Conservation (phyloP, 2,329 filamentous ascomycete genomes). For the Chaetomium globosum region DNA sequence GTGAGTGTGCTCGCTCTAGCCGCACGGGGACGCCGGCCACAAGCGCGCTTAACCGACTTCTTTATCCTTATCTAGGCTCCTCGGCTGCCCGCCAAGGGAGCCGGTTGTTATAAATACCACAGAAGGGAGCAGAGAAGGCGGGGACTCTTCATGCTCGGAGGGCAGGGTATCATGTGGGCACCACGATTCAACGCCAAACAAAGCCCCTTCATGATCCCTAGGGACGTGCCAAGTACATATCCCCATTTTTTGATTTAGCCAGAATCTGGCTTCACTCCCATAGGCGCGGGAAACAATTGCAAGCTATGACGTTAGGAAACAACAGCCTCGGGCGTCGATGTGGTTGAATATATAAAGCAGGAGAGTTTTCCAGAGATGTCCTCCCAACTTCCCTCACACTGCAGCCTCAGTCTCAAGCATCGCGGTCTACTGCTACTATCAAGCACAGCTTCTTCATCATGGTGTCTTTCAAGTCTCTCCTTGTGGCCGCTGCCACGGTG, state of each 20-base stretch:
- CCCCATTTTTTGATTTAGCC: conserved; percentile 23
- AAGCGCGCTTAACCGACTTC: conserved; percentile 4
- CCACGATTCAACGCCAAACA: conserved; percentile 8
- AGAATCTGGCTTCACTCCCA: conserved; percentile 7
- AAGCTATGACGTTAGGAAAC: neutral
- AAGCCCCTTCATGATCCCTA: neutral
- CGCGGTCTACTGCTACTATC: neutral
- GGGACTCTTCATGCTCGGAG: neutral
- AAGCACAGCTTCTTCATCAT: conserved; percentile 34
- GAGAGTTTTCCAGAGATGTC: neutral
- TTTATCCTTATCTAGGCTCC: neutral
- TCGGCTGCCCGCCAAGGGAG: conserved; percentile 6
- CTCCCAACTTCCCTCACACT: neutral
- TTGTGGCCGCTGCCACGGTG: conserved; percentile 42
- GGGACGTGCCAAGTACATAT: neutral
- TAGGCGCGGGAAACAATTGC: conserved; percentile 8
- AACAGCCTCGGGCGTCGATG: neutral
- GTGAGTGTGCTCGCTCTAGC: neutral
- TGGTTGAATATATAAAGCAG: conserved; percentile 10
- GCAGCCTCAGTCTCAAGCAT: neutral
- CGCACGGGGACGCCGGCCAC: conserved; percentile 3
- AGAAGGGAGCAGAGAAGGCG: neutral
- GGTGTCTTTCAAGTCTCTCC: conserved; percentile 46
- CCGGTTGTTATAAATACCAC: neutral
- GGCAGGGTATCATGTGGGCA: conserved; percentile 5